Conservation (phyloP, 495 filamentous ascomycete species). For the Lichina pygmaea region DNA sequence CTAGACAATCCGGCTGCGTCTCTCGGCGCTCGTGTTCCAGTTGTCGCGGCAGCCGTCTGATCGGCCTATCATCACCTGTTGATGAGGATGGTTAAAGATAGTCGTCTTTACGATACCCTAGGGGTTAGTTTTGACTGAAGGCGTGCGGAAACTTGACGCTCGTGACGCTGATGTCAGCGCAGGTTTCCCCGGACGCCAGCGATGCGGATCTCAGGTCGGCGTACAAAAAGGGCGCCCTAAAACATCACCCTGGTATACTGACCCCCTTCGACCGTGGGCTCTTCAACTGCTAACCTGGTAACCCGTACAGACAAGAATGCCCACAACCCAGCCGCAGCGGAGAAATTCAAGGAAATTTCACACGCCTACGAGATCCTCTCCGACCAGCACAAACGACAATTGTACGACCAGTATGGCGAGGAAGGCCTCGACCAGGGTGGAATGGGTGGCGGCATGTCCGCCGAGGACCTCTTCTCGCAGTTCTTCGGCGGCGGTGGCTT, state of each 20-base stretch:
- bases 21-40: too few relatives aligned
- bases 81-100: conserved; percentile 67
- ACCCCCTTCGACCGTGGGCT: background rate
- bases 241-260: conserved; percentile 63
- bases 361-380: conserved; percentile 85
- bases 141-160: background rate
- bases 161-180: background rate
- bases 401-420: conserved; percentile 96
- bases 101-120: conserved; percentile 61
- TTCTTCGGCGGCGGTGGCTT: conserved; percentile 81
- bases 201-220: conserved; percentile 70
- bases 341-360: conserved; percentile 95
- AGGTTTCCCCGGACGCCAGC: conserved; percentile 46
- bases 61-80: too few relatives aligned
- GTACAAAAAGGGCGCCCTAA: conserved; percentile 73
- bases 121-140: conserved; percentile 31
- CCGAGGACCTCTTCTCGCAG: conserved; percentile 90
- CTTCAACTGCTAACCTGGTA: conserved; percentile 1
- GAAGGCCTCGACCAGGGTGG: conserved; percentile 79
- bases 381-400: conserved; percentile 63
- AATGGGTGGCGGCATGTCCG: conserved; percentile 66
- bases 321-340: conserved; percentile 73
- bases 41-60: too few relatives aligned
- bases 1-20: too few relatives aligned
- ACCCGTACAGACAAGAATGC: conserved; percentile 63